phyloP scores from a whole-genome alignment of 495 filamentous ascomycete genomes.

The Apiosordaria backusii region DNA sequence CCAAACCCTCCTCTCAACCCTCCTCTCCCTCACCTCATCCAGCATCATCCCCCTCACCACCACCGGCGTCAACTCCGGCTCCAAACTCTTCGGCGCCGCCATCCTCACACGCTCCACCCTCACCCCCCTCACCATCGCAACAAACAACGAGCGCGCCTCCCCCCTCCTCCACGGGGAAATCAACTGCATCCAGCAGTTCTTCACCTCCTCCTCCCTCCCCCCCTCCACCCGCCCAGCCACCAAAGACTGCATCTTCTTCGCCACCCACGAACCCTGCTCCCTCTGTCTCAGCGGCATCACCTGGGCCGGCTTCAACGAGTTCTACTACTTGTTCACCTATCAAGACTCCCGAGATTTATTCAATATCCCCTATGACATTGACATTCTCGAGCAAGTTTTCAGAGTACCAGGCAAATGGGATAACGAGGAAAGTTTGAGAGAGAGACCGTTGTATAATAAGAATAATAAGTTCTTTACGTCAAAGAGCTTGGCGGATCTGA shows the following conservation, averaged over 20 bases:
- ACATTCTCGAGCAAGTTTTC: conserved; percentile 42
- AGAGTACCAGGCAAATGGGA: conserved; percentile 32
- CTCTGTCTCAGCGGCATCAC: conserved; percentile 41
- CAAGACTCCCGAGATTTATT: conserved; percentile 41
- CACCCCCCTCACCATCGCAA: conserved; percentile 30
- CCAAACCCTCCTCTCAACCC: conserved; percentile 28
- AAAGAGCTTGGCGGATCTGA: conserved; percentile 34
- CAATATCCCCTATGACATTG: conserved; percentile 41
- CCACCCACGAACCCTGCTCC: conserved; percentile 43
- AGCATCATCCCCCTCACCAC: conserved; percentile 35
- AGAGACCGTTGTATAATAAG: conserved; percentile 37
- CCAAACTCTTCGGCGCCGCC: conserved; percentile 42
- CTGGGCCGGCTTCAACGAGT: conserved; percentile 44
- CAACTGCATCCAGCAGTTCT: conserved; percentile 46
- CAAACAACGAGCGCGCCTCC: conserved; percentile 39
- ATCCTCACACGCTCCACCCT: conserved; percentile 32
- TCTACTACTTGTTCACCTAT: conserved; percentile 46
- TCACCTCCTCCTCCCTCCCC: conserved; percentile 19
- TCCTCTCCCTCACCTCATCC: conserved; percentile 33
- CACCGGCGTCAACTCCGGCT: conserved; percentile 36
- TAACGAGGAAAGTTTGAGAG: conserved; percentile 21
- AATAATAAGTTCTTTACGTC: conserved; percentile 41
- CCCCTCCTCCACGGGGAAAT: conserved; percentile 43
- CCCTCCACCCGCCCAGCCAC: conserved; percentile 24
- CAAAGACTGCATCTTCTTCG: conserved; percentile 41